Conservation (phyloP, 352 stramenopile species). For the Phytophthora tubulina region DNA sequence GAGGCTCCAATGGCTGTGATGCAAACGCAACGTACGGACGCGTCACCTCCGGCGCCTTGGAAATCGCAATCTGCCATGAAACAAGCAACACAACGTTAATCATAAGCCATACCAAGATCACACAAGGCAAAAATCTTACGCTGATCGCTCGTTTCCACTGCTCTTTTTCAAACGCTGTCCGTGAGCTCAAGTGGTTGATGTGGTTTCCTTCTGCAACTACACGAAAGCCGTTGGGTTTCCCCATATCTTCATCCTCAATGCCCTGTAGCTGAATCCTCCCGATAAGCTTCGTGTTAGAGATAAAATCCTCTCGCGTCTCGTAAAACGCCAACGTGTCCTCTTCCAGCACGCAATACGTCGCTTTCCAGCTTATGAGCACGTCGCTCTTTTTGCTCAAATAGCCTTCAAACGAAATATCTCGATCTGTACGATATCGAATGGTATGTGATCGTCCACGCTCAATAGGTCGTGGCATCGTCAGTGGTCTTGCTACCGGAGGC, state of each 20-base stretch:
- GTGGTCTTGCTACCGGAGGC: neutral
- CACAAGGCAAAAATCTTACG: conserved; percentile 31
- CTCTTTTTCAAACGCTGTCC: conserved; percentile 83
- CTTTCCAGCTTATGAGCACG: conserved; percentile 74
- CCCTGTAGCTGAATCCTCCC: conserved; percentile 75
- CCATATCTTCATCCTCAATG: conserved; percentile 73
- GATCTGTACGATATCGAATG: conserved; percentile 70
- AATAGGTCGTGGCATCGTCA: conserved; percentile 14
- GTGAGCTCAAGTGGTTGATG: conserved; percentile 75
- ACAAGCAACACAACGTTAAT: conserved; percentile 9
- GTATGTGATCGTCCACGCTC: conserved; percentile 67
- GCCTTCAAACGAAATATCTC: conserved; percentile 83
- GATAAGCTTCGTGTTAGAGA: conserved; percentile 81
- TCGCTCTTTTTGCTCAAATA: conserved; percentile 90
- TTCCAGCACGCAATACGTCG: conserved; percentile 81
- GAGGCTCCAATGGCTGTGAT: conserved; percentile 72
- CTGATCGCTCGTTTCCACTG: conserved; percentile 83
- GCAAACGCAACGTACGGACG: conserved; percentile 72
- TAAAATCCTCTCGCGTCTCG: conserved; percentile 85
- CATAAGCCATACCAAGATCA: neutral
- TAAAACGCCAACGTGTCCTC: conserved; percentile 83
- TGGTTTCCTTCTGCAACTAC: conserved; percentile 75
- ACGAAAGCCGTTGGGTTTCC: conserved; percentile 76
- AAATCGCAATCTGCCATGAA: conserved; percentile 61
- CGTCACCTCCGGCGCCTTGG: conserved; percentile 53